Percentiles rank a stretch among this genome's conserved stretches.
Evolutionary conservation across 805 yeast genomes (phyloP).

Genomic region (Saturnispora gosingensis): DNA sequence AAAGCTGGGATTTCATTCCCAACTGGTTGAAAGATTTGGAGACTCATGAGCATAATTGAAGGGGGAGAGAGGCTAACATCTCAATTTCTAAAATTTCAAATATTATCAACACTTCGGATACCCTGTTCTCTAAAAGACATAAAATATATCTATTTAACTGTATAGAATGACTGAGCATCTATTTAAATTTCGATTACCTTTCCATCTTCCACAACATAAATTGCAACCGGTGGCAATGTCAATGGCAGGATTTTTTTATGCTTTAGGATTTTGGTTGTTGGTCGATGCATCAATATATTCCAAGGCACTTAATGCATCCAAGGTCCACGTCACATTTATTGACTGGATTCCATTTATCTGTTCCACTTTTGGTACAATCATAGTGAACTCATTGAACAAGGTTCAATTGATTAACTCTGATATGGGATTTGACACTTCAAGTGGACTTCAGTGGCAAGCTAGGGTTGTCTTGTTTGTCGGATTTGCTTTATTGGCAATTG

Average conservation of each 20-base stretch:
- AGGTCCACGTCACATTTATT: slow-evolving; percentile 78
- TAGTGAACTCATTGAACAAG: slow-evolving; percentile 67
- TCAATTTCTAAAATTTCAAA: neutral
- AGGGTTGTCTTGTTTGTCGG: slow-evolving; percentile 85
- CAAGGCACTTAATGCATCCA: slow-evolving; percentile 73
- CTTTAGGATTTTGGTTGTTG: slow-evolving; percentile 83
- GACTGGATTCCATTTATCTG: slow-evolving; percentile 96
- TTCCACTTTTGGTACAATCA: slow-evolving; percentile 81
- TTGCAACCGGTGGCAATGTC: slow-evolving; percentile 68
- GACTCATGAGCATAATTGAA: slow-evolving; percentile 4
- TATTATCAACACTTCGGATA: neutral
- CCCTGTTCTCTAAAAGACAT: neutral
- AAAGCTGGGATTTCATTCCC: slow-evolving; percentile 40
- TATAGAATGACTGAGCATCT: slow-evolving; percentile 35
- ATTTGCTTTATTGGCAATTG: slow-evolving; percentile 87
- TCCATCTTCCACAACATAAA: slow-evolving; percentile 55
- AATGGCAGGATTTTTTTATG: slow-evolving; percentile 65
- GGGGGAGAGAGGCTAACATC: neutral
- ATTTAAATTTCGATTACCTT: slow-evolving; percentile 58
- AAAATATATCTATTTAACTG: neutral
- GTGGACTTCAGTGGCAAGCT: slow-evolving; percentile 79
- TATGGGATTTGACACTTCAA: slow-evolving; percentile 25
- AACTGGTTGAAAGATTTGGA: slow-evolving; percentile 30
- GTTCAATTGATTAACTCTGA: slow-evolving; percentile 30
- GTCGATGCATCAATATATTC: slow-evolving; percentile 85